Evolutionary conservation across 345 rosid species (phyloP).

Genomic region (Melastoma malabathricum): DNA sequence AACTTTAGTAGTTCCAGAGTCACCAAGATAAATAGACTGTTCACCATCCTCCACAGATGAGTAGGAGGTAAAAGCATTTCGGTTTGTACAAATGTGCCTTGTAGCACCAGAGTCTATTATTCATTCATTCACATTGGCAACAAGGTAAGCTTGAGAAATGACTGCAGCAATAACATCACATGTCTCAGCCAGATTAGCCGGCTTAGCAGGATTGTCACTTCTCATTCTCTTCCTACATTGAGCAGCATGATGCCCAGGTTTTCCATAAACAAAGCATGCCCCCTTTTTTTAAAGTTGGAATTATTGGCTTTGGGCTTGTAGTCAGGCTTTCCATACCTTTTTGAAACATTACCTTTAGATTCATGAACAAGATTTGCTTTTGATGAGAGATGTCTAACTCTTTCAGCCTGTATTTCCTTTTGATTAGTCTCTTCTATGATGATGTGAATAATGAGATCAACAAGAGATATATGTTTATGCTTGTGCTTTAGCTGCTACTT

Average conservation of each 20-base stretch:
- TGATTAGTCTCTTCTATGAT: too few relatives aligned
- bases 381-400: too few relatives aligned
- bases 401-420: too few relatives aligned
- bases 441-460: too few relatives aligned
- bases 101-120: not conserved
- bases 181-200: not conserved
- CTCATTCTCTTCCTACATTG: not conserved
- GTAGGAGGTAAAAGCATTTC: not conserved
- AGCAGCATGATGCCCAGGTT: not conserved
- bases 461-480: too few relatives aligned
- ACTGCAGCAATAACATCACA: not conserved
- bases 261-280: not conserved
- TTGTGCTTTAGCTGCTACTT: too few relatives aligned
- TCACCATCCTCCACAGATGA: not conserved
- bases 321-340: not conserved
- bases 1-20: not conserved
- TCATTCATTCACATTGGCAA: not conserved
- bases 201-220: not conserved
- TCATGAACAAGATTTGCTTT: not conserved
- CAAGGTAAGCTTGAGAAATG: not conserved
- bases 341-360: not conserved
- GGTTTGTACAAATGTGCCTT: slow-evolving; percentile 1
- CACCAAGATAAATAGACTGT: not conserved
- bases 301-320: not conserved
- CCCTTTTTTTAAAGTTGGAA: not conserved